Conservation (phyloP, 495 filamentous ascomycete species). For the Aspergillus bertholletiae region DNA sequence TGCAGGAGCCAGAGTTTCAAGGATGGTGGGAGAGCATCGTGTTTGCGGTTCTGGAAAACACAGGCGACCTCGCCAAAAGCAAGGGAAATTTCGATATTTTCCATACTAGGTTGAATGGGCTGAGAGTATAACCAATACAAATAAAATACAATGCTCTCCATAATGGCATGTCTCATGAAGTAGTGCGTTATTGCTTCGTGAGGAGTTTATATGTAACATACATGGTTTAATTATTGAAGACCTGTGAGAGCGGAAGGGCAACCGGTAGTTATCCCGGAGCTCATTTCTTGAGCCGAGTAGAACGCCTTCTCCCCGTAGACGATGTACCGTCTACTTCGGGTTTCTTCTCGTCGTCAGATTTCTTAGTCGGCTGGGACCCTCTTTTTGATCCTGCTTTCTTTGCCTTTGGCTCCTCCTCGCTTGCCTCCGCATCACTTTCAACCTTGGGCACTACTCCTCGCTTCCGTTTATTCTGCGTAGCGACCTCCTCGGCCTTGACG, state of each 20-base stretch:
- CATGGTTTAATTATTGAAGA: not conserved
- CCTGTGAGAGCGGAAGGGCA: not conserved
- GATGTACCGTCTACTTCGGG: constrained; percentile 2
- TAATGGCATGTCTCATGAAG: not conserved
- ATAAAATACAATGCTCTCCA: not conserved
- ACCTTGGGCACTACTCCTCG: constrained; percentile 27
- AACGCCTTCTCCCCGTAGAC: constrained; percentile 30
- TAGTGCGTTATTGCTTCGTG: not conserved
- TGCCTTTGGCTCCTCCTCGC: constrained; percentile 18
- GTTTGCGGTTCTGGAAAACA: constrained; percentile 32
- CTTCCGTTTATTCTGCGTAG: constrained; percentile 31
- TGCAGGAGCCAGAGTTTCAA: constrained; percentile 49
- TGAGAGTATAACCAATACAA: constrained; percentile 5
- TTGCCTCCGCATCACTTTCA: constrained; percentile 24
- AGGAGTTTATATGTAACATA: not conserved
- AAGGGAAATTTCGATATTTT: constrained; percentile 52
- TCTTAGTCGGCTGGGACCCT: constrained; percentile 15
- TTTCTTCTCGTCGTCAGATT: constrained; percentile 21
- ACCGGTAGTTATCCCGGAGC: not conserved
- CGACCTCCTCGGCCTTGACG: constrained; percentile 23
- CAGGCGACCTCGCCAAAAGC: constrained; percentile 10
- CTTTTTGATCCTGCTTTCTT: constrained; percentile 21
- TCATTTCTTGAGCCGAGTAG: constrained; percentile 32
- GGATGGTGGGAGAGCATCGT: constrained; percentile 38
- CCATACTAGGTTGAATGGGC: constrained; percentile 35